Evolutionary conservation across 345 rosid species (phyloP), one percentile per base, ranked within the genome.

Genomic region (Brassica juncea): DNA sequence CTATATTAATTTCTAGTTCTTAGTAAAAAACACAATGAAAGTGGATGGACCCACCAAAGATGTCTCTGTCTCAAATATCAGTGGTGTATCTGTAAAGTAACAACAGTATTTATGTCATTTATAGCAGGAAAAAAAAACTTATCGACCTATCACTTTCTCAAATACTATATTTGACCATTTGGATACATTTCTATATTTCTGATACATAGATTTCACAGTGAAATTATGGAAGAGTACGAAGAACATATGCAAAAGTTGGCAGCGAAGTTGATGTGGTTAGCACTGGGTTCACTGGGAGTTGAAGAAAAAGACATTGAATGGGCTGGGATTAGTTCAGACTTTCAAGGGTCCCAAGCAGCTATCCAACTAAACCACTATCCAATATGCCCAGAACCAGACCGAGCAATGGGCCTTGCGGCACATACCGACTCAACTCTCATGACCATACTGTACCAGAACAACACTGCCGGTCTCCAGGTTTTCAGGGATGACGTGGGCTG

Each of bases 331-430:
- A 84, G 64, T 47, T 65, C 71, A 16, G 76, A 88, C n/a, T 87
- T 91, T 61, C 52, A 76, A 21, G 76, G 78, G 52, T 77, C 87
- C 9, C 80, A 80, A n/a, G 72, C 88, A 15, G 97, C 88, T 6
- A 35, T 91, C 14, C 97, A 92, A 66, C 49, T 94, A 80, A 94
- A 92, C 64, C 72, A 85, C 77, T 95, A 95, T 81, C 99, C 99
- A 61, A 77, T 86, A 68, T 95, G 98, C 67, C 97, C 97, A 4
- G 94, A 95, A 37, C 98, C 97, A 3, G 96, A 89, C 66, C 83
- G 82, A 49, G 94, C 99, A 37, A 93, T 95, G 99, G 99, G 99
- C 77, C 89, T 95, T 0, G 90, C 96, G 1, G 88, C 96, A 1
- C 99, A 93, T 83, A 93, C 98, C 0, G 98, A 95, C 83, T 93